phyloP scores from a whole-genome alignment of 2,329 filamentous ascomycete genomes.

The Fulvia fulva region DNA sequence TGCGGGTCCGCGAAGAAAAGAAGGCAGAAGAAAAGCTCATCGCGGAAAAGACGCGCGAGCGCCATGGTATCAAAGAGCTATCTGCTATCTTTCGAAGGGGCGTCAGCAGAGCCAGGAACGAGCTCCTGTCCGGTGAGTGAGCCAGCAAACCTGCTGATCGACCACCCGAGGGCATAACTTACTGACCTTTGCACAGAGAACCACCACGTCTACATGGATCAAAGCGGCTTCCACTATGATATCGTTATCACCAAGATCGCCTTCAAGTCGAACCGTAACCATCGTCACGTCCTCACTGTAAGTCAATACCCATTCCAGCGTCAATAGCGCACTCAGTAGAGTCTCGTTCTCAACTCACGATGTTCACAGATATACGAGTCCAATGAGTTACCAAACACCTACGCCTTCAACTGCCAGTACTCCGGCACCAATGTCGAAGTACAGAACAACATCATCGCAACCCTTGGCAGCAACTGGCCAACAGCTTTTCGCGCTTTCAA shows the following conservation, averaged over 20 bases:
- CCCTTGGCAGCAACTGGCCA: constrained; percentile 30
- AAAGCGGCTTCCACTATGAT: constrained; percentile 60
- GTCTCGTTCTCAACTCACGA: constrained; percentile 13
- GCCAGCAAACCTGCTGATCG: background rate
- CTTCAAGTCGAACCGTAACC: constrained; percentile 47
- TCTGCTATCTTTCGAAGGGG: constrained; percentile 23
- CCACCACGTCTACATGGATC: constrained; percentile 64
- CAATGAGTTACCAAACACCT: constrained; percentile 55
- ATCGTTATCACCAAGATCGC: constrained; percentile 55
- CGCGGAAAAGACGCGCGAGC: constrained; percentile 13
- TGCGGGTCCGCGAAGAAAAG: constrained; percentile 32
- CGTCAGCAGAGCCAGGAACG: constrained; percentile 26
- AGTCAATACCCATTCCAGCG: background rate
- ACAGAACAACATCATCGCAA: constrained; percentile 29
- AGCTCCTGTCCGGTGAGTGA: constrained; percentile 35
- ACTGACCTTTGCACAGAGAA: constrained; percentile 42
- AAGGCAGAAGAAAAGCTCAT: constrained; percentile 12
- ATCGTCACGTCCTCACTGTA: constrained; percentile 55
- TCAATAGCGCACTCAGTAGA: background rate
- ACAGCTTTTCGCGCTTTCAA: constrained; percentile 38
- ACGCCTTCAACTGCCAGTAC: constrained; percentile 51
- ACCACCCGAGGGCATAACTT: too few relatives aligned
- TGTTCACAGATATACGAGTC: constrained; percentile 63
- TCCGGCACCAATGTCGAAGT: constrained; percentile 19
- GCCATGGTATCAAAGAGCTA: constrained; percentile 5